Base-by-base conservation (phyloP, 192 early-diverging fungal genomes). In the Rhizoclosmatium globosum region DNA sequence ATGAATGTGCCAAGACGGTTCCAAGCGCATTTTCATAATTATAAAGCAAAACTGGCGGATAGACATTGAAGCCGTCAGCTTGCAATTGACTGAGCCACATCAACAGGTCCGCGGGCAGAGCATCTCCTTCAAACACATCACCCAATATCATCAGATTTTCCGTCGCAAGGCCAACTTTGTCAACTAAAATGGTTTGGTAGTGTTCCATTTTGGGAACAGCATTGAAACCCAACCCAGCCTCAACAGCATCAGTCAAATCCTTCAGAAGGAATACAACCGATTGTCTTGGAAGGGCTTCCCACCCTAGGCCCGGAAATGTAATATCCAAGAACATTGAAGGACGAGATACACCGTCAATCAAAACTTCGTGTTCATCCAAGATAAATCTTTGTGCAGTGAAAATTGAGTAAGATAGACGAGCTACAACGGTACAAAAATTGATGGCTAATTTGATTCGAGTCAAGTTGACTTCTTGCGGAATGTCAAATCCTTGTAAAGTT, bases 1-100 rank as follows among this genome's bases (percentile, higher is more conserved):
- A 88, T 31, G 78, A 72, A 57, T 84, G 76, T 0, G 87, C 85
- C 23, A 88, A 77, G 0, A 83, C 87, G 0, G 87, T 86, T 9
- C 85, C 87, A 39, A 88, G 67, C 1, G 73, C 85, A 74, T 86
- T 84, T 64, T 88, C 87, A 71, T 86, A 88, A 17, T 72, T 78
- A 59, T 76, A 82, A 6, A 85, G 71, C 46, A 88, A 47, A n/a
- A 64, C 53, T 1, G 86, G 85, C 1, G 82, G 76, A 64, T 88
- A 83, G 31, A 88, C 85, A 19, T 79, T 76, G 64, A 73, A 86
- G 1, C 85, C 87, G 21, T 70, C 67, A 17, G 68, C 64, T 74
- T 88, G 79, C 71, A 87, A 47, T 9, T 50, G 68, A 19, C 79
- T 74, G 81, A 88, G 57, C 87, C 87, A 88, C 9, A 60, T 3